A percentile compares a stretch with the other conserved stretches of the same genome.
Conservation (phyloP, 345 rosid species). For the Melaleuca alternifolia region DNA sequence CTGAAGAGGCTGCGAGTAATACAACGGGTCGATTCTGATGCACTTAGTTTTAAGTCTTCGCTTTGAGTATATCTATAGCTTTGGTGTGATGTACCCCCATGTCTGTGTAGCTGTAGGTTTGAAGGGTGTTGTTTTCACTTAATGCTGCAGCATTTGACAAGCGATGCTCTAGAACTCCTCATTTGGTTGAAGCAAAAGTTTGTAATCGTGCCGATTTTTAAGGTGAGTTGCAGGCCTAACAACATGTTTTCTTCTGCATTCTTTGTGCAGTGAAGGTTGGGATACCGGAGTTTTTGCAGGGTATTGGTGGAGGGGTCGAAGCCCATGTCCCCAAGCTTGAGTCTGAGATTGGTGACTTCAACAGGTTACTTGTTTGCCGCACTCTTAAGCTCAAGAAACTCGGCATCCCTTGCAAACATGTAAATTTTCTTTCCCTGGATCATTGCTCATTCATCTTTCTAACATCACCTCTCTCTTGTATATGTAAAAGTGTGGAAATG, state of each 20-base stretch:
- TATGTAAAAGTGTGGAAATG: background rate
- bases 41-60: background rate
- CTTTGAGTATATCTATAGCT: no score
- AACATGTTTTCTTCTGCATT: background rate
- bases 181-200: background rate
- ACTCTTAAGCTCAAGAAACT: conserved; percentile 80
- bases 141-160: background rate
- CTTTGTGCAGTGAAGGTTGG: conserved; percentile 69
- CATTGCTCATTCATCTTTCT: background rate
- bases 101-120: background rate
- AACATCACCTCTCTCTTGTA: background rate
- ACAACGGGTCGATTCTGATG: background rate
- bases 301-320: conserved; percentile 84
- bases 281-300: conserved; percentile 82
- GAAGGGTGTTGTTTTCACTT: background rate
- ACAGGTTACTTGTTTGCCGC: conserved; percentile 67
- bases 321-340: conserved; percentile 73
- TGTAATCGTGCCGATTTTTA: background rate
- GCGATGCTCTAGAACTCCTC: background rate
- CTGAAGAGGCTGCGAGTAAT: background rate
- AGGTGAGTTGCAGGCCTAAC: background rate
- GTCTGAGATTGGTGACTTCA: conserved; percentile 68
- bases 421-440: conserved; percentile 9
- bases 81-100: background rate
- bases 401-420: conserved; percentile 95